Conservation (phyloP, 2,329 filamentous ascomycete genomes). For the Botrytis medusae region DNA sequence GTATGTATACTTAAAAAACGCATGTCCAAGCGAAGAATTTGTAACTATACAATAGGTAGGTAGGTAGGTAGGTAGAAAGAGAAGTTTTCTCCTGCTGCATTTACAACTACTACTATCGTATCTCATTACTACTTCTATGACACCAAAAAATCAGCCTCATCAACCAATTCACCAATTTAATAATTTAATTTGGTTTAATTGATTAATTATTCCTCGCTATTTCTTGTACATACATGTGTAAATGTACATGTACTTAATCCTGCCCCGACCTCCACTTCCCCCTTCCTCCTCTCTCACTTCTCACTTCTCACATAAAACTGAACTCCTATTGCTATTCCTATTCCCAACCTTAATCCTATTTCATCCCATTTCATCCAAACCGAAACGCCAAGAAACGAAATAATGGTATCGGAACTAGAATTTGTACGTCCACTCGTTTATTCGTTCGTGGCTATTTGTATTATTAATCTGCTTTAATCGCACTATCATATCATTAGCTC, state of each 20-base stretch:
- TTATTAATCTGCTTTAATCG: slow-evolving; percentile 21
- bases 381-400: slow-evolving; percentile 1
- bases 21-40: too few species aligned
- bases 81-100: too few species aligned
- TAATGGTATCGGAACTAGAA: background rate
- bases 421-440: background rate
- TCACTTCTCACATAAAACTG: background rate
- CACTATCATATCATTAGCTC: background rate
- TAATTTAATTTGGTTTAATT: background rate
- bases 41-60: too few species aligned
- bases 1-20: too few species aligned
- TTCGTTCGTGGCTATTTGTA: background rate
- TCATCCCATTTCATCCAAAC: background rate
- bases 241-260: background rate
- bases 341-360: background rate
- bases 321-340: slow-evolving; percentile 2
- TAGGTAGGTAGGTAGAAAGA: too few species aligned
- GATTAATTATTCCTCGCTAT: background rate
- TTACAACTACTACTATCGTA: too few species aligned
- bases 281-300: background rate
- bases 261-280: background rate
- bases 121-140: too few species aligned
- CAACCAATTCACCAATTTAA: background rate
- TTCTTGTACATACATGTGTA: background rate
- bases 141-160: too few species aligned